phyloP scores from a whole-genome alignment of 805 yeast genomes.

The Wickerhamiella bombiphila region DNA sequence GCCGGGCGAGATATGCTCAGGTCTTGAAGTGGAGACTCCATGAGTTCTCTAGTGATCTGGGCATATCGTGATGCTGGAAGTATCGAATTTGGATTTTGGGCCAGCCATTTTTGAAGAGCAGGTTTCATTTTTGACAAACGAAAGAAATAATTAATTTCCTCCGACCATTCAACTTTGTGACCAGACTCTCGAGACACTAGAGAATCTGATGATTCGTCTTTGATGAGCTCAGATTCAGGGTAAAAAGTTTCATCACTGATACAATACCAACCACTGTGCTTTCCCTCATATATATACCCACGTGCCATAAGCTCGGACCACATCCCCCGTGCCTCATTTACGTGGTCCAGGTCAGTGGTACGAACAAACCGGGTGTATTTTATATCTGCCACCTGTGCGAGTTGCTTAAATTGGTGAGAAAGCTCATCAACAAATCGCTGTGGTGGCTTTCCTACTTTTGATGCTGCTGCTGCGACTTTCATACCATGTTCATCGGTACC shows the following conservation, averaged over 20 bases:
- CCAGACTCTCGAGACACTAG: conserved; percentile 46
- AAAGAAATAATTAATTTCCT: conserved; percentile 82
- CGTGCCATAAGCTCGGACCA: conserved; percentile 50
- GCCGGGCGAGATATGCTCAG: conserved; percentile 80
- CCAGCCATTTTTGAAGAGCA: conserved; percentile 30
- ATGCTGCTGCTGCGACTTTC: conserved; percentile 81
- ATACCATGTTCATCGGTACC: conserved; percentile 97
- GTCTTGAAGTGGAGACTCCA: conserved; percentile 35
- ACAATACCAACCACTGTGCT: conserved; percentile 90
- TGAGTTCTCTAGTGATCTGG: conserved; percentile 44
- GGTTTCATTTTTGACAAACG: conserved; percentile 43
- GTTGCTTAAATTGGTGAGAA: conserved; percentile 43
- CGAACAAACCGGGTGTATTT: conserved; percentile 65
- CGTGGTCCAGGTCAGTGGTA: conserved; percentile 78
- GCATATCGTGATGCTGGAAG: conserved; percentile 43
- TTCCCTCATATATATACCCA: conserved; percentile 65
- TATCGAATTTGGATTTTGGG: conserved; percentile 40
- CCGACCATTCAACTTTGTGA: conserved; percentile 56
- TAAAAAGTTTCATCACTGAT: conserved; percentile 89
- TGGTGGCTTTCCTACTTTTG: conserved; percentile 37
- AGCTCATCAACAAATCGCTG: conserved; percentile 58
- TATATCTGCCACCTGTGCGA: conserved; percentile 48
- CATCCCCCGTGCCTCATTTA: conserved; percentile 43
- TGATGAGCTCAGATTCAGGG: conserved; percentile 57
- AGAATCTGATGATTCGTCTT: conserved; percentile 20